Evolutionary conservation across 106 monocot genomes (phyloP), one percentile per base, ranked within the genome.

Genomic region (Allium sativum): DNA sequence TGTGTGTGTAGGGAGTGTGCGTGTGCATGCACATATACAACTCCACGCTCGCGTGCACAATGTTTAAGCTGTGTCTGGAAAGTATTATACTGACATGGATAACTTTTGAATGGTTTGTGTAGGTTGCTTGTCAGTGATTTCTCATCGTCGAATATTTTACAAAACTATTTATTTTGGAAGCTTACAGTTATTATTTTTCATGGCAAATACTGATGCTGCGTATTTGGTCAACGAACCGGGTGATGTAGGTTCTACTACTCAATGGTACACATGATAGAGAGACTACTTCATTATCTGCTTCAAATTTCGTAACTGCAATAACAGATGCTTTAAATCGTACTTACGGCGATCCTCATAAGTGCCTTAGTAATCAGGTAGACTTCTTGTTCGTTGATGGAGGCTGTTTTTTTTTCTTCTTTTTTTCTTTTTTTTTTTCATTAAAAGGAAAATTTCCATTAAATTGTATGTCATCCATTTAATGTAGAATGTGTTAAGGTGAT

Each of bases 231-330:
- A 20, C 42, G 2, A 14, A 45, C 41, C 44, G 58, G 21, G 20
- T 20, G 54, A 65, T 71, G 10, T 40, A 98, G 96, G 87, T 98
- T 9, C 88, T 98, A 68, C 56, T 98, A 16, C 75, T 98, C 56
- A 98, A 98, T 82, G 91, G 91, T 57, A 82, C 84, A 40, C 80
- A 88, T 76, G 91, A 98, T 64, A 84, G 96, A 66, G 96, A 96
- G 76, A 96, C 96, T 57, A 18, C 65, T 52, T 84, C 87, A 1
- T 74, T 91, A 47, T 77, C 84, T 66, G 91, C 96, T 58, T 87
- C 91, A 52, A 74, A 74, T 59, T 96, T 96, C 76, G 84, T 96
- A 51, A 75, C 84, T 72, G 87, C 91, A 64, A 84, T 96, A 21
- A 82, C 91, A 66, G 87, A 96, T 91, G 86, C 96, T 64, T 73